Base-by-base conservation (phyloP, 2,329 filamentous ascomycete genomes). In the Penicillium hesseltinei region DNA sequence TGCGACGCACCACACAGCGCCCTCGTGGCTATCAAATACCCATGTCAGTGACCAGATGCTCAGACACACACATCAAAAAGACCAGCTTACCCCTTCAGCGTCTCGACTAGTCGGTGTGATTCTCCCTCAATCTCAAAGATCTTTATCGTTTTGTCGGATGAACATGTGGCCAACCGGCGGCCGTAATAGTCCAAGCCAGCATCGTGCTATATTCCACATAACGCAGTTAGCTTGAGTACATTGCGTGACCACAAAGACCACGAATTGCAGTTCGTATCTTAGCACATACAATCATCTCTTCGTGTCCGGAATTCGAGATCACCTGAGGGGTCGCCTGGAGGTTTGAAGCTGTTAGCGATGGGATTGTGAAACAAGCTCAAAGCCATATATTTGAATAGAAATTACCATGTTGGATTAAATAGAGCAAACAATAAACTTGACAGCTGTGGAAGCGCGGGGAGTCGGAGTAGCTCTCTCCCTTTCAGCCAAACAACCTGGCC, bases 131-230 rank as follows among this genome's bases (percentile, higher is more conserved):
- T 89, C 78, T 99, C 94, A 73, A 97, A 99, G 73, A 99, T 97
- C 81, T 97, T 97, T 81, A 99, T 96, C 47, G 93, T 97, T 75
- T 94, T 92, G 79, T 99, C 94, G 65, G 93, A 97, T 36, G 92
- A 97, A 78, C 94, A 97, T 65, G 94, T 99, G 62, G 94, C 94
- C 68, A 99, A 86, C 72, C 93, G 89, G 66, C 94, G 88, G 72
- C 94, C 94, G 77, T 97, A 99, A 82, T 97, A 99, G 77, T 99
- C 94, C 73, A 99, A 88, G 65, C 96, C 93, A 64, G 94, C 94
- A 84, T 99, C 94, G 77, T 99, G 94, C 93, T 91, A 46, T 21
- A 60, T 44, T 19, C 10, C 31, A 25, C 21, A 23, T 49, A 35
- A 15, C 13, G 42, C 35, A n/a, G 46, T 64, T 42, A 63, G 62